Percentiles rank a stretch among this genome's conserved stretches.
phyloP scores from a whole-genome alignment of 805 yeast species.

The Ogataea pini region DNA sequence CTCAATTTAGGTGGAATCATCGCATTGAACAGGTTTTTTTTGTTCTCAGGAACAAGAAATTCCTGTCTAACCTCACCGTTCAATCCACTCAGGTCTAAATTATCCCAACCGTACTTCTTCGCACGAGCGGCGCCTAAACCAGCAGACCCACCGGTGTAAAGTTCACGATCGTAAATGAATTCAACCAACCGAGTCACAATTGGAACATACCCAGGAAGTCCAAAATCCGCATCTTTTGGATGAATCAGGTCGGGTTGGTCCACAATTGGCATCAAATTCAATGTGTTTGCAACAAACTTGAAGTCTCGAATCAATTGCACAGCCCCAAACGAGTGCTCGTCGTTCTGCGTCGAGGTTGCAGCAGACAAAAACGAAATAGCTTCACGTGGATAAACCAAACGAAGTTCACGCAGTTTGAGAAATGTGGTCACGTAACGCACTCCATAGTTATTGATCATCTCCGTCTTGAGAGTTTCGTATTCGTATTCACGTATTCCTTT shows the following conservation, averaged over 20 bases:
- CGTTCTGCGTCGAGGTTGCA: constrained; percentile 10
- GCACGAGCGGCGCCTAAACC: constrained; percentile 18
- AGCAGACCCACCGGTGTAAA: constrained; percentile 29
- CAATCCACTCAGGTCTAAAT: constrained; percentile 43
- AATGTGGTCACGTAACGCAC: constrained; percentile 48
- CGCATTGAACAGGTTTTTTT: constrained; percentile 29
- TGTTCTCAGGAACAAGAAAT: constrained; percentile 34
- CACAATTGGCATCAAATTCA: constrained; percentile 48
- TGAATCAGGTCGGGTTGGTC: constrained; percentile 37
- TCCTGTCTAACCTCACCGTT: constrained; percentile 38
- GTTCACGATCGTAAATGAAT: constrained; percentile 59
- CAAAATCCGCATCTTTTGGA: constrained; percentile 54
- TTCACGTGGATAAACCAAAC: constrained; percentile 44
- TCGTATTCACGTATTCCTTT: constrained; percentile 72
- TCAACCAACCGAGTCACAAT: constrained; percentile 69
- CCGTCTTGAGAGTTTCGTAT: constrained; percentile 52
- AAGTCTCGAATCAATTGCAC: constrained; percentile 39
- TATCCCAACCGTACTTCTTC: constrained; percentile 43
- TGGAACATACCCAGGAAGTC: constrained; percentile 84
- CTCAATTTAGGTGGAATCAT: constrained; percentile 27
- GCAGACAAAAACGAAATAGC: constrained; percentile 25
- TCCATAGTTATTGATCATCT: constrained; percentile 67
- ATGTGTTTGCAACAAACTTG: constrained; percentile 36
- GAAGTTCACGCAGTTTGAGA: constrained; percentile 49
- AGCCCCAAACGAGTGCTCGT: constrained; percentile 13